Percentiles rank a stretch among this genome's conserved stretches.
These are phyloP conservation scores for Penicillium sp. DNA, from an alignment of 2,329 filamentous ascomycete genomes.

Conservation along the genomic window DNA sequence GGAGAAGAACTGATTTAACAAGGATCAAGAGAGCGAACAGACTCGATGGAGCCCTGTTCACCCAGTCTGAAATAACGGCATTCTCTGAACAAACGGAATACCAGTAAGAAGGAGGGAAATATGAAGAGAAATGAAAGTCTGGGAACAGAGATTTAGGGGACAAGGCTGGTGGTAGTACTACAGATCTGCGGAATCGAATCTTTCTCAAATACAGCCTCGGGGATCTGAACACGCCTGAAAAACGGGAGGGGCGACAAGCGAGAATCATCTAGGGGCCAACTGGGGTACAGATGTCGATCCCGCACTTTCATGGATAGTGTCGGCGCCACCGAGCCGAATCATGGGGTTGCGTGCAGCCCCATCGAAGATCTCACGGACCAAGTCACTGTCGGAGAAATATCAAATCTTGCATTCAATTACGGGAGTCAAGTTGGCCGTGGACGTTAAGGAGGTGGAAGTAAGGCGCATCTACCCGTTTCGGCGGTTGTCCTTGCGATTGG, in stretches of 20 bases:
- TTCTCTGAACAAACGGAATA: conserved; percentile 3
- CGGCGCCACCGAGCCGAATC: not conserved
- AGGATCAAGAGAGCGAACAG: not conserved
- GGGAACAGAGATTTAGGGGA: not conserved
- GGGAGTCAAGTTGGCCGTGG: not conserved
- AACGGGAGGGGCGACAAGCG: too few relatives aligned
- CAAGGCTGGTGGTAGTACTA: not conserved
- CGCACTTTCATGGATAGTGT: conserved; percentile 6
- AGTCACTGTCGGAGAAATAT: not conserved
- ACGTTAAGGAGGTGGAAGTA: not conserved
- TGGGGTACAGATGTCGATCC: conserved; percentile 6
- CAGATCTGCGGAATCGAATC: too few relatives aligned
- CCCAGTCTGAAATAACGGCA: conserved; percentile 19
- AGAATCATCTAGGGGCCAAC: conserved; percentile 3
- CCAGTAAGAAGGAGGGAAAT: not conserved
- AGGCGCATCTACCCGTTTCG: not conserved
- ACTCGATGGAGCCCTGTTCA: conserved; percentile 12
- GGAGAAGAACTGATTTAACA: not conserved
- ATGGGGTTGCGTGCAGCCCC: too few relatives aligned
- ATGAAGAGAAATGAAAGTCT: not conserved
- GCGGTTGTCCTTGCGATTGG: conserved; percentile 11
- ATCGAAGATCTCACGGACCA: conserved; percentile 3
- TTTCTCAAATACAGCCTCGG: too few relatives aligned
- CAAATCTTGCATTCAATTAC: not conserved
- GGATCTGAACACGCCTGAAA: too few relatives aligned